Evolutionary conservation across 2,329 filamentous ascomycete species (phyloP).

Genomic region (Emmonsiellopsis sp.): DNA sequence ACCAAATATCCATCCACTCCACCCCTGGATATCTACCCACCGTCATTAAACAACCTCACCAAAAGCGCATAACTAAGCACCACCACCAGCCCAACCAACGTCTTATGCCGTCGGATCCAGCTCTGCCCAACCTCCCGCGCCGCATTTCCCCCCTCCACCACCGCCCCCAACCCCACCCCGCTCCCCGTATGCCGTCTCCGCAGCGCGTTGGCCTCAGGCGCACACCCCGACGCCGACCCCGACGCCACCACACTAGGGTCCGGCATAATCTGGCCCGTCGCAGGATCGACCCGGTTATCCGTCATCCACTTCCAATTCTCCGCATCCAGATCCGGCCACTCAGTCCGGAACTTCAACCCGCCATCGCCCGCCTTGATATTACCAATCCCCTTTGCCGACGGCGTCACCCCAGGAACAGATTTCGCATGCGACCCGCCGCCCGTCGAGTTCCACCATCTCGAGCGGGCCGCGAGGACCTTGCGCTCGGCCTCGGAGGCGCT

Average conservation of each 20-base stretch:
- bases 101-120: conserved; percentile 73
- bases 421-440: conserved; percentile 65
- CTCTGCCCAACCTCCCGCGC: conserved; percentile 68
- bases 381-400: conserved; percentile 60
- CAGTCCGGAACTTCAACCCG: conserved; percentile 75
- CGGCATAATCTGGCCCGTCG: conserved; percentile 60
- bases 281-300: conserved; percentile 66
- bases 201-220: conserved; percentile 53
- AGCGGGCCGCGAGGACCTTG: conserved; percentile 64
- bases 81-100: conserved; percentile 58
- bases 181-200: conserved; percentile 54
- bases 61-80: conserved; percentile 79
- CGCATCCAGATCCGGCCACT: conserved; percentile 82
- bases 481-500: conserved; percentile 69
- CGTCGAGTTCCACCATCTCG: conserved; percentile 94
- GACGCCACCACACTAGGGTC: conserved; percentile 31
- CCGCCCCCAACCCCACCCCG: conserved; percentile 45
- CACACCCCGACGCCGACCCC: conserved; percentile 40
- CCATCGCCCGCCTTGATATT: conserved; percentile 83
- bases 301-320: conserved; percentile 93
- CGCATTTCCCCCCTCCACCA: conserved; percentile 72
- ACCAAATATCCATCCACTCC: too few relatives aligned
- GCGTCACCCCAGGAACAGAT: conserved; percentile 41
- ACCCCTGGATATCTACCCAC: conserved; percentile 4
- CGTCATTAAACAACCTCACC: conserved; percentile 57